Base-by-base conservation (phyloP, 2,329 filamentous ascomycete species). In the Taxawa tesnikishii region DNA sequence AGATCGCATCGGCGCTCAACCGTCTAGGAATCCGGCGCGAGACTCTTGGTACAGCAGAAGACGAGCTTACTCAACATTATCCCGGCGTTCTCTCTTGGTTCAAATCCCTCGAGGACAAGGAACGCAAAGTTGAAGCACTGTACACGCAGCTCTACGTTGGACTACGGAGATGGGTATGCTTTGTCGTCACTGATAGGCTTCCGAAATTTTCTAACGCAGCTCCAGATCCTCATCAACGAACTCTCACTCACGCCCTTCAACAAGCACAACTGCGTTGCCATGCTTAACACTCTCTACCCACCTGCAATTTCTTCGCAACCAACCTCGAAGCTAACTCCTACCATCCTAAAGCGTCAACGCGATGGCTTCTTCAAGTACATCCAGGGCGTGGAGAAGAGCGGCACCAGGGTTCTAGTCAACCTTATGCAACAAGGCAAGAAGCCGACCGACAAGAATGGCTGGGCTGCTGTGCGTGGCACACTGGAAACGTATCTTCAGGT, bases 251-350 rank as follows among this genome's bases (percentile, higher is more conserved):
- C 65, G 18, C 72, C 73, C 1, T 75, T 74, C 53, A 72, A 73
- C 57, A 76, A 75, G 50, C 63, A 68, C 44, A 78, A 77, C 48
- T 76, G 74, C 47, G 62, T 77, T 40, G 75, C 72, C 32, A 74
- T 79, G 66, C 66, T 79, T 31, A 79, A 79, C 54, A 79, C 74
- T 7, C 59, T 79, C 17, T 73, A 77, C 40, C 75, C 75, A 6
- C 73, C 75, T 2, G 59, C 67, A 26, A 58, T 60, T 26, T 51
- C 54, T 9, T 51, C 54, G 11, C 58, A 59, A 26, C 69, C 67
- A 4, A 71, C 69, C 7, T 54, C 62, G 16, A 62, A 68, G 31
- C 50, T 77, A 36, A 70, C 65, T 6, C 50, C 57, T 3, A 51
- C 62, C 15, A 60, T 67, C 5, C 56, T 79, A 33, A 62, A 63